Evolutionary conservation across 768 basidiomycete genomes (phyloP), one percentile per base, ranked within the genome.

Genomic region (Tricholoma saponaceum): DNA sequence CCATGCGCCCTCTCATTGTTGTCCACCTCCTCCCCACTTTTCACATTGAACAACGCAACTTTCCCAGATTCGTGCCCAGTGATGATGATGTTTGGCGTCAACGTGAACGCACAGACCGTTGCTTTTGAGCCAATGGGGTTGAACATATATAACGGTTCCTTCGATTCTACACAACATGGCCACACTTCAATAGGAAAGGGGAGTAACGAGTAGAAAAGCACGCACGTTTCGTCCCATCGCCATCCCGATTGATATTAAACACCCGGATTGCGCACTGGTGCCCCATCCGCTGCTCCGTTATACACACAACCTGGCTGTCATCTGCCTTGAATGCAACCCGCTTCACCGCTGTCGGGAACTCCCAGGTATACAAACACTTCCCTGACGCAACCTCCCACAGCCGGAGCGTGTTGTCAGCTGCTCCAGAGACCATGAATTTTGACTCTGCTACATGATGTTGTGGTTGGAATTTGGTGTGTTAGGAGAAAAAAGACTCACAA

Each of bases 61-160:
- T 96, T 98, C 16, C 97, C 97, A 43, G 92, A 93, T 75, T 98
- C 95, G 74, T 99, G 97, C 5, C 94, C 96, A 2, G 95, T 96
- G 58, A 98, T 77, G 71, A 99, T 87, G 60, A 89, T 72, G 39
- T 87, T 82, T 22, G 89, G 86, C 12, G 81, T 79, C 52, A 87
- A 82, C 4, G 92, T 89, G 72, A 97, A 98, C 4, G 92, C 87
- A 69, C 93, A 95, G 39, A 98, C 94, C 1, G 93, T 98, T n/a
- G 95, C 92, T 75, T 98, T 98, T 58, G 92, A 92, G 25, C 95
- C 95, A 58, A 92, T 78, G 12, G 95, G 91, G 71, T 89, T 82
- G 80, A 97, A 95, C 72, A 90, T 83, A 64, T 84, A 76, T 14
- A 78, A 65, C 0, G 95, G 93, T 60, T 92, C 89, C 67, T 72